These are phyloP conservation scores for Diaporthe helianthi DNA, from an alignment of 2,329 filamentous ascomycete genomes.

Conservation along the genomic window DNA sequence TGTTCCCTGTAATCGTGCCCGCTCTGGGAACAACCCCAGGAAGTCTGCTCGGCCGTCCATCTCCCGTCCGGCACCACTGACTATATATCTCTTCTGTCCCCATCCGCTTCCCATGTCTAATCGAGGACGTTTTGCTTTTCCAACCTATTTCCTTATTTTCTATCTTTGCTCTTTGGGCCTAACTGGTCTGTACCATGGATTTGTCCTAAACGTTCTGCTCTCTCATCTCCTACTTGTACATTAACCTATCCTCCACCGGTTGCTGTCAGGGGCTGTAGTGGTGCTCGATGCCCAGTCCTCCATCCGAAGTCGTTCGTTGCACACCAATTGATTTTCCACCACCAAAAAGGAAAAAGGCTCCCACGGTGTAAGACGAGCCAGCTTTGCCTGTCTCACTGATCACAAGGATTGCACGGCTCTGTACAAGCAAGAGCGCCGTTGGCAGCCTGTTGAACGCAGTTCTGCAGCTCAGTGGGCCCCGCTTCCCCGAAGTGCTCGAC, in stretches of 20 bases:
- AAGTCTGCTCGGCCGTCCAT: conserved; percentile 36
- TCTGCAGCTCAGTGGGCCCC: conserved; percentile 12
- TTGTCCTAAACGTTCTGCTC: conserved; percentile 45
- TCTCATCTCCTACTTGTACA: conserved; percentile 37
- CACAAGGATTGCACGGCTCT: neutral
- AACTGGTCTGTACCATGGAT: conserved; percentile 48
- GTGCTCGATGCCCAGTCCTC: conserved; percentile 34
- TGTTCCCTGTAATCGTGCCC: conserved; percentile 34
- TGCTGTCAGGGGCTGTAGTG: conserved; percentile 28
- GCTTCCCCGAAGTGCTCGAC: neutral
- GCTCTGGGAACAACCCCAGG: conserved; percentile 32
- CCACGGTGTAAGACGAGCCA: conserved; percentile 20
- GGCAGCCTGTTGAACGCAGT: conserved; percentile 18
- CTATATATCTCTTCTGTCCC: conserved; percentile 56
- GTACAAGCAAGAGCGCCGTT: conserved; percentile 6
- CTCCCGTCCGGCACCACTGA: conserved; percentile 37
- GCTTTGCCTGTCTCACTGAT: conserved; percentile 17
- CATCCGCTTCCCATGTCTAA: conserved; percentile 46
- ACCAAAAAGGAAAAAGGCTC: conserved; percentile 30
- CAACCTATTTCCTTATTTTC: conserved; percentile 32
- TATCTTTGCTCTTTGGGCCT: conserved; percentile 39
- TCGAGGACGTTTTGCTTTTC: conserved; percentile 26
- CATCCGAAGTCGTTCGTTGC: conserved; percentile 35
- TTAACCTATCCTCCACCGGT: conserved; percentile 32
- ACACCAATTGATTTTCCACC: conserved; percentile 31